A percentile compares a stretch with the other conserved stretches of the same genome.
These are phyloP conservation scores for Macrolepiota fuliginosa DNA, from an alignment of 768 basidiomycete genomes.

Conservation along the genomic window DNA sequence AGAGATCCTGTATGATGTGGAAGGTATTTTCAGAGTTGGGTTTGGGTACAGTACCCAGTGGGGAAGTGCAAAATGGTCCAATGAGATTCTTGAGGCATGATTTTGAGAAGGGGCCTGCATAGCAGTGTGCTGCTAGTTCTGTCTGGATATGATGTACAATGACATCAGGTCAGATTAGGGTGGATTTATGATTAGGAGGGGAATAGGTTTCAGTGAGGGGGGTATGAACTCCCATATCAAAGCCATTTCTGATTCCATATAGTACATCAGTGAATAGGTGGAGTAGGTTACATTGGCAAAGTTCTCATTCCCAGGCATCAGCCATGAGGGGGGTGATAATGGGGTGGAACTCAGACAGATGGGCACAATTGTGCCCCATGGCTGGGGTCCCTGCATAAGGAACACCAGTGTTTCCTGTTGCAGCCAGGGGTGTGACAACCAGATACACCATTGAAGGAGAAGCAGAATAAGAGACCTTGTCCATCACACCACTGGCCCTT, in stretches of 20 bases:
- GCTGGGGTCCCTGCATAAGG: too few relatives aligned
- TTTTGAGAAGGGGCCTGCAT: conserved; percentile 22
- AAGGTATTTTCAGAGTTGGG: conserved; percentile 19
- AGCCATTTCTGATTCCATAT: conserved; percentile 20
- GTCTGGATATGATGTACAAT: conserved; percentile 17
- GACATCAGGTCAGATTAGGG: conserved; percentile 12
- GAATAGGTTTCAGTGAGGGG: conserved; percentile 12
- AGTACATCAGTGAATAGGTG: conserved; percentile 21
- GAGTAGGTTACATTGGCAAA: conserved; percentile 10
- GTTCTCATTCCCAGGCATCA: conserved; percentile 17
- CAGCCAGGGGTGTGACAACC: too few relatives aligned
- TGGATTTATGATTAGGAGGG: conserved; percentile 22
- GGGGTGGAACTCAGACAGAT: conserved; percentile 16
- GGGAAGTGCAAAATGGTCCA: conserved; percentile 39
- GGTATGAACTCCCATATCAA: conserved; percentile 21
- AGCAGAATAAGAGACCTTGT: too few relatives aligned
- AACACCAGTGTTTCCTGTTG: too few relatives aligned
- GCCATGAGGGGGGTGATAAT: conserved; percentile 23
- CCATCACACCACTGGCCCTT: too few relatives aligned
- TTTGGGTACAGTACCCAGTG: conserved; percentile 38
- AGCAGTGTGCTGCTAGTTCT: conserved; percentile 12
- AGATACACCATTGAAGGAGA: too few relatives aligned
- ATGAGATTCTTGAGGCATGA: conserved; percentile 28
- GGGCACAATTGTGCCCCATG: conserved; percentile 20
- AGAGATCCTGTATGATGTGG: conserved; percentile 30